These are phyloP conservation scores for Mycena alexandri DNA, from an alignment of 768 basidiomycete species.

Conservation along the genomic window DNA sequence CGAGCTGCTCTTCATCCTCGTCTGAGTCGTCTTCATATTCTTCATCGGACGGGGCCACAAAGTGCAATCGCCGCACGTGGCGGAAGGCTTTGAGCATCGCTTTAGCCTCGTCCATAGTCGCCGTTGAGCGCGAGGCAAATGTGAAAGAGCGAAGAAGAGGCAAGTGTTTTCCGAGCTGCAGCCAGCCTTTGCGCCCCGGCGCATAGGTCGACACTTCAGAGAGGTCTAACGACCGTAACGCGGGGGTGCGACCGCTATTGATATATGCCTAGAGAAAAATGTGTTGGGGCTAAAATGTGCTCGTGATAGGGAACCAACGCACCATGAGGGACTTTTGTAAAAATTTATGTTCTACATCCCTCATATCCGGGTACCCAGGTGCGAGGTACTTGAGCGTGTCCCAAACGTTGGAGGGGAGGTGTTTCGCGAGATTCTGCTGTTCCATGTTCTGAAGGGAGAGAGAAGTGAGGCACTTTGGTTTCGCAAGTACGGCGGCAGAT, in stretches of 20 bases:
- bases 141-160: not conserved
- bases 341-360: not conserved
- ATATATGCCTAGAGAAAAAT: conserved; percentile 4
- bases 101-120: not conserved
- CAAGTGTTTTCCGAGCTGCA: not conserved
- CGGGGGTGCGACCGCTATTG: conserved; percentile 6
- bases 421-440: not conserved
- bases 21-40: not conserved
- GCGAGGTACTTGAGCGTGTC: conserved; percentile 5
- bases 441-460: conserved; percentile 9
- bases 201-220: not conserved
- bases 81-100: not conserved
- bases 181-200: not conserved
- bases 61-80: not conserved
- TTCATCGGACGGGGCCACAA: not conserved
- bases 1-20: conserved; percentile 3
- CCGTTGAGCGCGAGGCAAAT: not conserved
- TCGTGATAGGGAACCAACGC: not conserved
- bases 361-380: not conserved
- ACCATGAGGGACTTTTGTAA: conserved; percentile 4
- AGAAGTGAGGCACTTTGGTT: not conserved
- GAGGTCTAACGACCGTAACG: conserved; percentile 7
- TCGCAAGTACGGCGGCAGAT: not conserved
- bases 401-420: conserved; percentile 8
- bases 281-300: not conserved